Conservation (phyloP, 768 basidiomycete genomes). For the Lactifluus rugatus region DNA sequence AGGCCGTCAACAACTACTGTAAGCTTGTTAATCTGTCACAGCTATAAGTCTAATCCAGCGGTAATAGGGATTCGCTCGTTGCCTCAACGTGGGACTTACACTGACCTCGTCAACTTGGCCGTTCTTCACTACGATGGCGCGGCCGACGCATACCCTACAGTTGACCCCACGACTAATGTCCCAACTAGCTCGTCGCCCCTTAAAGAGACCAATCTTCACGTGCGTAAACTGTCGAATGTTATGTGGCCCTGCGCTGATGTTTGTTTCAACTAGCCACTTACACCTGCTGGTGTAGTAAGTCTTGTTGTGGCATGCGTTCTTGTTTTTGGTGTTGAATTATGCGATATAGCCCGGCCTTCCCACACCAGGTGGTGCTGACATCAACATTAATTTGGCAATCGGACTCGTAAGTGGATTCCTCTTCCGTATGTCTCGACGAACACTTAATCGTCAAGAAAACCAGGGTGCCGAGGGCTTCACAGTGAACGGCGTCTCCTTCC, state of each 20-base stretch:
- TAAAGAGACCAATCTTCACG: slow-evolving; percentile 9
- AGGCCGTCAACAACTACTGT: slow-evolving; percentile 9
- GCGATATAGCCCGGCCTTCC: slow-evolving; percentile 12
- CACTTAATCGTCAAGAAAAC: not conserved
- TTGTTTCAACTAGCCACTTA: slow-evolving; percentile 5
- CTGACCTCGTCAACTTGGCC: slow-evolving; percentile 14
- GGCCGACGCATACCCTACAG: slow-evolving; percentile 9
- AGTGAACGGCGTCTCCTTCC: slow-evolving; percentile 31
- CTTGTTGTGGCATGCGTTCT: not conserved
- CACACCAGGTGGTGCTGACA: slow-evolving; percentile 18
- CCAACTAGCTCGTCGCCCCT: slow-evolving; percentile 5
- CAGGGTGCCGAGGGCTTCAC: not conserved
- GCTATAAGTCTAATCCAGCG: not conserved
- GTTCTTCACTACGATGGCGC: slow-evolving; percentile 21
- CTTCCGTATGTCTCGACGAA: not conserved
- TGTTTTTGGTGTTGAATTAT: not conserved
- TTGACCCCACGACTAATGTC: not conserved
- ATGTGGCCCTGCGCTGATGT: not conserved
- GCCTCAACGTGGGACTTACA: not conserved
- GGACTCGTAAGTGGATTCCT: slow-evolving; percentile 17
- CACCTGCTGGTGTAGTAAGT: slow-evolving; percentile 4
- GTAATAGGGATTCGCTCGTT: slow-evolving; percentile 9
- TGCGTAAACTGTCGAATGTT: not conserved
- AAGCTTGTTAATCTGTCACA: not conserved
- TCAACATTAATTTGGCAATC: slow-evolving; percentile 19